These are phyloP conservation scores for Aspergillus ochraceoroseus DNA, from an alignment of 2,329 filamentous ascomycete genomes.

Conservation along the genomic window DNA sequence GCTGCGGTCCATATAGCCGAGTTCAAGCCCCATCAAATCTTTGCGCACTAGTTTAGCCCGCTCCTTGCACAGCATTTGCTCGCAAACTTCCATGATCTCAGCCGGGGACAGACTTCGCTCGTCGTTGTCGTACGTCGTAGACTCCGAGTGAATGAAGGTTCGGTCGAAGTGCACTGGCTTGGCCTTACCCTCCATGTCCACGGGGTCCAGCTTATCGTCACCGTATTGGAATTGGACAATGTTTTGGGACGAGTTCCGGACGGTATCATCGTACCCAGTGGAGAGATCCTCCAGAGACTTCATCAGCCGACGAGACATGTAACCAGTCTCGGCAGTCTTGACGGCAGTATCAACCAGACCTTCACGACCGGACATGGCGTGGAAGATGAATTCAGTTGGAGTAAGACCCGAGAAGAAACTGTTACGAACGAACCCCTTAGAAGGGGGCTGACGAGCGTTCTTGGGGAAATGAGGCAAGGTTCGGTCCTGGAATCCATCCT, in stretches of 20 bases:
- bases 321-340: constrained; percentile 97
- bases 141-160: constrained; percentile 77
- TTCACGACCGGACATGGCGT: constrained; percentile 97
- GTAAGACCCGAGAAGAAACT: constrained; percentile 92
- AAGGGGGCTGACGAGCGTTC: constrained; percentile 82
- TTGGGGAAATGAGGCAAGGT: constrained; percentile 94
- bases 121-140: constrained; percentile 70
- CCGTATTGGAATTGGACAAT: constrained; percentile 98
- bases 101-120: constrained; percentile 68
- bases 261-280: constrained; percentile 88
- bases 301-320: constrained; percentile 98
- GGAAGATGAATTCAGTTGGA: constrained; percentile 93
- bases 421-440: constrained; percentile 94
- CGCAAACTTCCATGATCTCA: constrained; percentile 66
- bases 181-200: constrained; percentile 94
- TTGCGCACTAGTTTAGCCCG: constrained; percentile 60
- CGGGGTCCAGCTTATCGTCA: constrained; percentile 89
- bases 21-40: constrained; percentile 56
- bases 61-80: constrained; percentile 63
- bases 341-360: constrained; percentile 97
- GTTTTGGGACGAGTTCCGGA: constrained; percentile 79
- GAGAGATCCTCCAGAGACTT: constrained; percentile 95
- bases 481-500: constrained; percentile 93
- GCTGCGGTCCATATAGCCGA: constrained; percentile 66
- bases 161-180: constrained; percentile 88